Percentiles rank a stretch among this genome's conserved stretches.
These are phyloP conservation scores for Boeremia lycopersici DNA, from an alignment of 2,329 filamentous ascomycete genomes.

Conservation along the genomic window DNA sequence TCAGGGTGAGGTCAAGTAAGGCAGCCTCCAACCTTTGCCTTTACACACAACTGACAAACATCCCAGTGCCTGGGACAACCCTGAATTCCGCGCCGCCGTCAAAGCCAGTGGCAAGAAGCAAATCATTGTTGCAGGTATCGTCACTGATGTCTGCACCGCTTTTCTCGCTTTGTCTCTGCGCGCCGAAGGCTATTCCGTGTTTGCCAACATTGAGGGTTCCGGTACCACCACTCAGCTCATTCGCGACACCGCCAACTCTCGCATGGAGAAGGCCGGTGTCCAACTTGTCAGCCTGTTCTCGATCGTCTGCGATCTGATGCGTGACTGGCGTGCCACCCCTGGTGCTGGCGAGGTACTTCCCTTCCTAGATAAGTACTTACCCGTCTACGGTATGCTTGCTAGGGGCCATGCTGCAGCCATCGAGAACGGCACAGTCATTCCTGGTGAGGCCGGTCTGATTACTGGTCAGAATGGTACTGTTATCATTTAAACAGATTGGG, in stretches of 20 bases:
- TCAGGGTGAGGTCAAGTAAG: constrained; percentile 70
- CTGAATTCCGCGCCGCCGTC: constrained; percentile 69
- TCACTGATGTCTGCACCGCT: constrained; percentile 76
- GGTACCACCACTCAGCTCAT: constrained; percentile 69
- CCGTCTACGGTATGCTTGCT: constrained; percentile 68
- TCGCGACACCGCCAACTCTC: constrained; percentile 67
- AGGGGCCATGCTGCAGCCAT: constrained; percentile 66
- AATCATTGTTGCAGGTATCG: constrained; percentile 73
- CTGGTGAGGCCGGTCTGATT: constrained; percentile 57
- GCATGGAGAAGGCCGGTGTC: constrained; percentile 71
- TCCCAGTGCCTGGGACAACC: constrained; percentile 71
- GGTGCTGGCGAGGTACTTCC: constrained; percentile 63
- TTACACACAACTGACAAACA: constrained; percentile 7
- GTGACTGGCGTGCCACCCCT: constrained; percentile 68
- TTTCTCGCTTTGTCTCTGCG: constrained; percentile 76
- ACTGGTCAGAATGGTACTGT: constrained; percentile 26
- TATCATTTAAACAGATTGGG: constrained; percentile 6
- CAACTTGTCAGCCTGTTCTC: constrained; percentile 67
- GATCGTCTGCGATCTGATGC: constrained; percentile 71
- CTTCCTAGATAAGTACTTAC: constrained; percentile 68
- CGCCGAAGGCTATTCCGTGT: constrained; percentile 74
- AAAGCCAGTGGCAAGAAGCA: constrained; percentile 69
- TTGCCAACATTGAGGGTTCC: constrained; percentile 73
- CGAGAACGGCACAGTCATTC: constrained; percentile 62
- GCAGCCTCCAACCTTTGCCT: neutral